Evolutionary conservation across 1,284 basidiomycete species (phyloP).

Genomic region (Heterobasidion occidentale): DNA sequence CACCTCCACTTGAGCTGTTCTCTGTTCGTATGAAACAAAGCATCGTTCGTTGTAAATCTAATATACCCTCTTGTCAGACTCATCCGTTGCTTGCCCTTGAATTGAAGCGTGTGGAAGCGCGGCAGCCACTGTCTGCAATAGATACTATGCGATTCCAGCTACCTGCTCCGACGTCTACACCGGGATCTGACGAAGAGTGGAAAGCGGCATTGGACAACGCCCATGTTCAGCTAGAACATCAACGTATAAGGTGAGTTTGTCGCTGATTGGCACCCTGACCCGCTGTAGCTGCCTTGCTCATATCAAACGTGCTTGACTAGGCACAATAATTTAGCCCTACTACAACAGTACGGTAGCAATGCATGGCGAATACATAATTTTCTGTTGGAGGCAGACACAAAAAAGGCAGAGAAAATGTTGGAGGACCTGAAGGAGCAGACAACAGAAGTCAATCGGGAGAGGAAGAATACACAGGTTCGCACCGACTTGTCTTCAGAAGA

Average conservation of each 20-base stretch:
- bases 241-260: conserved; percentile 66
- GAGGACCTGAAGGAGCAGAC: conserved; percentile 70
- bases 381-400: conserved; percentile 71
- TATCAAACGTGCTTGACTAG: conserved; percentile 27
- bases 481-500: neutral
- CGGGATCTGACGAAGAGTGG: conserved; percentile 76
- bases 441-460: conserved; percentile 77
- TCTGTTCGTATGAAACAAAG: conserved; percentile 40
- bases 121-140: conserved; percentile 64
- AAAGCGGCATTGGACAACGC: conserved; percentile 71
- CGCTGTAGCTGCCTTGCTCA: conserved; percentile 1
- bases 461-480: conserved; percentile 76
- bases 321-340: conserved; percentile 77
- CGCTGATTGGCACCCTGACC: neutral
- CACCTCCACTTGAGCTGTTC: conserved; percentile 62
- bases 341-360: conserved; percentile 86
- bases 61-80: conserved; percentile 32
- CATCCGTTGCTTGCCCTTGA: conserved; percentile 64
- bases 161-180: conserved; percentile 57
- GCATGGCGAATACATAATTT: conserved; percentile 91
- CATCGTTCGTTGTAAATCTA: conserved; percentile 17
- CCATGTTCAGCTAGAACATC: conserved; percentile 84
- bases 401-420: conserved; percentile 64
- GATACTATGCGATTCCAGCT: conserved; percentile 80
- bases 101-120: conserved; percentile 63